phyloP scores from a whole-genome alignment of 2,329 filamentous ascomycete species.

The Cordyceps militaris region DNA sequence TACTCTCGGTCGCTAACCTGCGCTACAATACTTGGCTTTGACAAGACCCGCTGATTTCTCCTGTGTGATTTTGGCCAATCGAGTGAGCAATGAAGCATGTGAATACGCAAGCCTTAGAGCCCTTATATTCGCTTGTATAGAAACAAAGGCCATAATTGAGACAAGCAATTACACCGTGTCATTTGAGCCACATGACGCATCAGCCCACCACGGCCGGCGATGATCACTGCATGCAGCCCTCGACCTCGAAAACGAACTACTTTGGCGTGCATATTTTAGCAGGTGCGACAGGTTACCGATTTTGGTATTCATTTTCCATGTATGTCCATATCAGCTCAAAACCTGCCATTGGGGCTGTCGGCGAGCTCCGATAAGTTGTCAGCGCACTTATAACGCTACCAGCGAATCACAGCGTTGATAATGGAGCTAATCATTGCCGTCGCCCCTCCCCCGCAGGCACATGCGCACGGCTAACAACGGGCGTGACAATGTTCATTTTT shows the following conservation, averaged over 20 bases:
- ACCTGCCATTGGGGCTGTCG: not conserved
- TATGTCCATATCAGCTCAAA: not conserved
- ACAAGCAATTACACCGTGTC: no score
- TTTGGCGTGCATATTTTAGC: no score
- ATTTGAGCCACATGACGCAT: no score
- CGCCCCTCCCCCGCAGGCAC: slow-evolving; percentile 9
- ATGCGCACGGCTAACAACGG: slow-evolving; percentile 6
- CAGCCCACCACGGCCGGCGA: no score
- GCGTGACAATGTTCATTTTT: not conserved
- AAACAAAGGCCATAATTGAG: no score
- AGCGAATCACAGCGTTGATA: not conserved
- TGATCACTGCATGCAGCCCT: no score
- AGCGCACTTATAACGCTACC: not conserved
- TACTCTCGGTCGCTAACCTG: not conserved
- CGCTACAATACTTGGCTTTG: not conserved
- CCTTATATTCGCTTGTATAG: no score
- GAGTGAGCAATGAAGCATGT: no score
- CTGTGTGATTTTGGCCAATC: no score
- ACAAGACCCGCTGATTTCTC: not conserved
- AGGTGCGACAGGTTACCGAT: no score
- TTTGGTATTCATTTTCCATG: not conserved
- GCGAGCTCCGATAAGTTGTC: slow-evolving; percentile 4
- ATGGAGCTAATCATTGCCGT: not conserved
- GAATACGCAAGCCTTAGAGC: no score
- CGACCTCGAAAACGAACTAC: no score